Conservation (phyloP, 352 stramenopile genomes). For the Salisapilia sapeloensis region DNA sequence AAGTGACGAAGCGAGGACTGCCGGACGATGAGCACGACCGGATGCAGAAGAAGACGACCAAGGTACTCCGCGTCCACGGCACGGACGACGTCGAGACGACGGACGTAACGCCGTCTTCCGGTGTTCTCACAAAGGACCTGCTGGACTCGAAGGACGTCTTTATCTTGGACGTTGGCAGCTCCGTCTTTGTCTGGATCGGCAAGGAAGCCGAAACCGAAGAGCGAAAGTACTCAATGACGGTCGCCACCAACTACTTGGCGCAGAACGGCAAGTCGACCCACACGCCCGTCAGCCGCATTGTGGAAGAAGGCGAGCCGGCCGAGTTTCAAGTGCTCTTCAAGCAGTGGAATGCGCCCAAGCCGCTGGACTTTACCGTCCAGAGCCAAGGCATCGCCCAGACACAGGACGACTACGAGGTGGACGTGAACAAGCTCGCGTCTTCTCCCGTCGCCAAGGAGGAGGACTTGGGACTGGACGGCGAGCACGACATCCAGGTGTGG, state of each 20-base stretch:
- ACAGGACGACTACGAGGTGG: slow-evolving; percentile 21
- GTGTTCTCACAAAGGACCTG: slow-evolving; percentile 56
- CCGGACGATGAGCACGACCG: slow-evolving; percentile 50
- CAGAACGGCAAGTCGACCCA: slow-evolving; percentile 25
- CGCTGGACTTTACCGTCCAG: slow-evolving; percentile 48
- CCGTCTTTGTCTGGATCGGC: slow-evolving; percentile 87
- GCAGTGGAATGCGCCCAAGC: slow-evolving; percentile 48
- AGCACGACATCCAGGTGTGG: slow-evolving; percentile 78
- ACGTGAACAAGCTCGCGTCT: slow-evolving; percentile 42
- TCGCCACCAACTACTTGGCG: slow-evolving; percentile 74
- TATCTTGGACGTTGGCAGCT: slow-evolving; percentile 79
- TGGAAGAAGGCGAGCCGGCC: slow-evolving; percentile 65
- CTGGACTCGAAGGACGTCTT: slow-evolving; percentile 86
- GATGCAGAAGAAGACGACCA: slow-evolving; percentile 37
- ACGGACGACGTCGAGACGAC: slow-evolving; percentile 30
- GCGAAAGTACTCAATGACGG: slow-evolving; percentile 74
- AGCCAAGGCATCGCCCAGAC: slow-evolving; percentile 27
- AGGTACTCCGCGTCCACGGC: slow-evolving; percentile 63
- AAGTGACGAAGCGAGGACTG: slow-evolving; percentile 45
- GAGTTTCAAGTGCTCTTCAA: slow-evolving; percentile 80
- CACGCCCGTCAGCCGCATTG: slow-evolving; percentile 71
- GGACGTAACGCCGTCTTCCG: slow-evolving; percentile 44
- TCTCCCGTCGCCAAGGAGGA: slow-evolving; percentile 29
- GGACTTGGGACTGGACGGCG: slow-evolving; percentile 54
- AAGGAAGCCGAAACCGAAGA: slow-evolving; percentile 63